Evolutionary conservation across 1,284 basidiomycete genomes (phyloP).

Genomic region (Farysia itapuensis): DNA sequence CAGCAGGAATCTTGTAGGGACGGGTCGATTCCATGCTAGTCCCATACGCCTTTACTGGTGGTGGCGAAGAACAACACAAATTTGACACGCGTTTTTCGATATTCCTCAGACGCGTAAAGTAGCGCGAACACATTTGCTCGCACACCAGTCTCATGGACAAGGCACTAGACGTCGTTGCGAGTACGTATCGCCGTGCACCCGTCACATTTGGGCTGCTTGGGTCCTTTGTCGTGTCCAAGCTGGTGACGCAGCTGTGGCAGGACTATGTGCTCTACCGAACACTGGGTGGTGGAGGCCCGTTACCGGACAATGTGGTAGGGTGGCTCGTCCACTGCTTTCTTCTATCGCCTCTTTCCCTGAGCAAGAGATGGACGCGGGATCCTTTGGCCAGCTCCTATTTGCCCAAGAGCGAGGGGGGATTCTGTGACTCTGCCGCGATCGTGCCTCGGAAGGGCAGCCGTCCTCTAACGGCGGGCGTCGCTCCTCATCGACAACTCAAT

Average conservation of each 20-base stretch:
- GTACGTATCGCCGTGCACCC: conserved; percentile 18
- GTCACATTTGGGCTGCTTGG: conserved; percentile 19
- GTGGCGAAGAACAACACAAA: no score
- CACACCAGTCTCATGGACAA: no score
- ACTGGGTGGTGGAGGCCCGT: conserved; percentile 21
- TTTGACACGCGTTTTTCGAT: no score
- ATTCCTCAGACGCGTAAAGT: no score
- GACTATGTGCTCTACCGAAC: conserved; percentile 29
- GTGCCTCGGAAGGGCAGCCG: conserved; percentile 3
- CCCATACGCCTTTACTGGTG: no score
- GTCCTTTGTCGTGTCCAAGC: conserved; percentile 17
- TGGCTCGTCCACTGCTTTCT: conserved; percentile 27
- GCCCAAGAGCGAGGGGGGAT: neutral
- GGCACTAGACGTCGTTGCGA: conserved; percentile 6
- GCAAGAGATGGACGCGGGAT: conserved; percentile 9
- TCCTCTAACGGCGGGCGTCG: conserved; percentile 11
- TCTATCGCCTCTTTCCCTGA: conserved; percentile 17
- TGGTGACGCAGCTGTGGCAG: conserved; percentile 13
- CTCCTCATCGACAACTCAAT: conserved; percentile 33
- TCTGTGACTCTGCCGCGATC: neutral
- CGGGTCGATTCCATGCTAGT: no score
- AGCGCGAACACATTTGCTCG: no score
- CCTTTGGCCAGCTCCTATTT: neutral
- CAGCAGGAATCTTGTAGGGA: no score
- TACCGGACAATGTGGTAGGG: conserved; percentile 31